These are phyloP conservation scores for Albizia julibrissin DNA, from an alignment of 306 rosid species.

Conservation along the genomic window DNA sequence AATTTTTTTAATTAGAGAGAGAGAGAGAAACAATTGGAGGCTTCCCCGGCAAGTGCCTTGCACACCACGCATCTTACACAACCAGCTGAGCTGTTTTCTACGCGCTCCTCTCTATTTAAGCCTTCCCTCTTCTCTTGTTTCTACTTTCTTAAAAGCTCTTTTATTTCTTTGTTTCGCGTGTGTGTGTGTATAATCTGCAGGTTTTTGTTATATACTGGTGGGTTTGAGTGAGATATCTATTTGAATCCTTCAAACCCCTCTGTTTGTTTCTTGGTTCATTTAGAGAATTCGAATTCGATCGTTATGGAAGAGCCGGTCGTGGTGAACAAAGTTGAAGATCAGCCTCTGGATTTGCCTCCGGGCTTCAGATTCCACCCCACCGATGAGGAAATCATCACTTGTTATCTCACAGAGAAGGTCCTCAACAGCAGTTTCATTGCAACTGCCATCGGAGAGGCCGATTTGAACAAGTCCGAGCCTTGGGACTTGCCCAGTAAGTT, in stretches of 20 bases:
- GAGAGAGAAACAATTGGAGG: conserved; percentile 32
- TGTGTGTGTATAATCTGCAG: neutral
- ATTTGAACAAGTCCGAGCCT: conserved; percentile 87
- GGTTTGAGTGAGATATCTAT: neutral
- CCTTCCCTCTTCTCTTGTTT: conserved; percentile 31
- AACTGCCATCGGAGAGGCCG: conserved; percentile 84
- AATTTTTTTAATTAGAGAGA: too few relatives aligned
- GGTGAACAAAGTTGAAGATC: conserved; percentile 50
- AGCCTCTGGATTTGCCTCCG: conserved; percentile 72
- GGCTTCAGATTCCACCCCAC: conserved; percentile 97
- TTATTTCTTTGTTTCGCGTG: neutral
- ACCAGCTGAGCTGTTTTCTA: conserved; percentile 35
- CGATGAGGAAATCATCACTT: conserved; percentile 74
- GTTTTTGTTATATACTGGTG: conserved; percentile 4
- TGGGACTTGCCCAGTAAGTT: conserved; percentile 91
- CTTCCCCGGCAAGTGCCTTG: conserved; percentile 72
- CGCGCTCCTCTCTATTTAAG: conserved; percentile 64
- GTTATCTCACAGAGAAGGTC: conserved; percentile 69
- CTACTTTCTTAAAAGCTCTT: conserved; percentile 55
- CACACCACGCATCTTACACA: conserved; percentile 63
- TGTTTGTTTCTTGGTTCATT: neutral
- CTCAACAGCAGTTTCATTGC: conserved; percentile 63
- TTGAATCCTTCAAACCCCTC: conserved; percentile 8
- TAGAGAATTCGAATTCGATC: neutral
- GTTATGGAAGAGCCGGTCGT: conserved; percentile 58